Conservation (phyloP, 495 filamentous ascomycete species). For the Diplogelasinospora grovesii region DNA sequence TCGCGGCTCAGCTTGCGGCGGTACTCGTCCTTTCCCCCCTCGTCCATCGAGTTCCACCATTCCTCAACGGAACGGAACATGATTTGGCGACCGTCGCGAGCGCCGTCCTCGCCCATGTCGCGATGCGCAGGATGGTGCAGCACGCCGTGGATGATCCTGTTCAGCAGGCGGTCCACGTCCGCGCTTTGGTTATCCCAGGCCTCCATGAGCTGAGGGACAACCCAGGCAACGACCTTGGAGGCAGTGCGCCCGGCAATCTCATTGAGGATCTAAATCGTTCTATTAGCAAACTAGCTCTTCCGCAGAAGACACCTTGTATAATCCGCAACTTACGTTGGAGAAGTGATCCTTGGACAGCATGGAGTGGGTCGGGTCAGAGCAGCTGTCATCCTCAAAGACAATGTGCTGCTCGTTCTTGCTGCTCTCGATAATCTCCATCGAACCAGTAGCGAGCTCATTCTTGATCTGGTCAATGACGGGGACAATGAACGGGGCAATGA, state of each 20-base stretch:
- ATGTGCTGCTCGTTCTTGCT: slow-evolving; percentile 73
- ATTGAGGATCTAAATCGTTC: slow-evolving; percentile 57
- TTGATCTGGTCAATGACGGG: slow-evolving; percentile 82
- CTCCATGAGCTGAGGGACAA: slow-evolving; percentile 76
- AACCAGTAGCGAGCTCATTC: slow-evolving; percentile 72
- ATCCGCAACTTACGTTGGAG: slow-evolving; percentile 48
- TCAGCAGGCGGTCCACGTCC: slow-evolving; percentile 60
- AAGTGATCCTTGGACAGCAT: slow-evolving; percentile 96
- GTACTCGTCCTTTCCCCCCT: slow-evolving; percentile 54
- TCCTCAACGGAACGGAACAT: slow-evolving; percentile 74
- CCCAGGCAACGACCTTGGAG: slow-evolving; percentile 68
- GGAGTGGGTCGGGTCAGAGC: slow-evolving; percentile 80
- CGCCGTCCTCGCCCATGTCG: slow-evolving; percentile 63
- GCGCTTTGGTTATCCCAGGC: slow-evolving; percentile 72
- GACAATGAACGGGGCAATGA: slow-evolving; percentile 77
- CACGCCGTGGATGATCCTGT: slow-evolving; percentile 70
- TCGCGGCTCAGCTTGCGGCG: slow-evolving; percentile 66
- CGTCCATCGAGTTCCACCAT: slow-evolving; percentile 68
- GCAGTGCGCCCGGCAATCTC: slow-evolving; percentile 81
- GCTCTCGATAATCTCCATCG: slow-evolving; percentile 76
- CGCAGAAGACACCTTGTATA: no score
- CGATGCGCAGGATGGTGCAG: slow-evolving; percentile 83
- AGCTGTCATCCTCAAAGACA: slow-evolving; percentile 74
- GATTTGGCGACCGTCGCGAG: slow-evolving; percentile 58
- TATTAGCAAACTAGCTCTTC: no score